phyloP scores from a whole-genome alignment of 441 rosid species.

The Populus trichocarpa region DNA sequence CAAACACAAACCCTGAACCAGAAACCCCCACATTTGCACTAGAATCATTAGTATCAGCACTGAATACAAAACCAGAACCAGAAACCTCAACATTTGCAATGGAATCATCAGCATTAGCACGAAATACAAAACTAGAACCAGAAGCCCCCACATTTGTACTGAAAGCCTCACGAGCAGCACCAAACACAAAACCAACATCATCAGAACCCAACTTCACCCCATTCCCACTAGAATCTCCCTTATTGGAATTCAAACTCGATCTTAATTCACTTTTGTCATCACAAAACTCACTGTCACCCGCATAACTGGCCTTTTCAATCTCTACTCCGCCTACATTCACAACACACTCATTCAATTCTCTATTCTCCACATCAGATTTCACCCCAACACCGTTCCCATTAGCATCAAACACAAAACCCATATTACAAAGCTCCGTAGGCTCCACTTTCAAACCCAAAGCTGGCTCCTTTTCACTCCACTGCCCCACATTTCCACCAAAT shows the following conservation, averaged over 20 bases:
- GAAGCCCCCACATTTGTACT: conserved; percentile 8
- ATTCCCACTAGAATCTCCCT: conserved; percentile 14
- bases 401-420: conserved; percentile 24
- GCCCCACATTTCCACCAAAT: conserved; percentile 20
- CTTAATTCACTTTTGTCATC: conserved; percentile 6
- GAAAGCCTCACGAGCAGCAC: conserved; percentile 21
- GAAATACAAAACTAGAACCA: too few relatives aligned
- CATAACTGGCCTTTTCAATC: conserved; percentile 14
- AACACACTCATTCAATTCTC: not conserved
- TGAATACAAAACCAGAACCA: too few relatives aligned
- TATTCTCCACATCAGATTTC: conserved; percentile 1
- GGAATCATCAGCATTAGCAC: too few relatives aligned
- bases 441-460: not conserved
- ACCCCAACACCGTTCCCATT: conserved; percentile 8
- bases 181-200: conserved; percentile 24
- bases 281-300: not conserved
- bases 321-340: conserved; percentile 16
- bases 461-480: conserved; percentile 4
- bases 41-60: too few relatives aligned
- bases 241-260: conserved; percentile 16
- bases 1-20: conserved; percentile 36
- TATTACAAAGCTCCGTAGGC: conserved; percentile 10
- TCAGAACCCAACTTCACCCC: conserved; percentile 9
- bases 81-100: too few relatives aligned
- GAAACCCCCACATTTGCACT: conserved; percentile 17